phyloP scores from a whole-genome alignment of 495 filamentous ascomycete genomes.

The Chaetomium cochliodes region DNA sequence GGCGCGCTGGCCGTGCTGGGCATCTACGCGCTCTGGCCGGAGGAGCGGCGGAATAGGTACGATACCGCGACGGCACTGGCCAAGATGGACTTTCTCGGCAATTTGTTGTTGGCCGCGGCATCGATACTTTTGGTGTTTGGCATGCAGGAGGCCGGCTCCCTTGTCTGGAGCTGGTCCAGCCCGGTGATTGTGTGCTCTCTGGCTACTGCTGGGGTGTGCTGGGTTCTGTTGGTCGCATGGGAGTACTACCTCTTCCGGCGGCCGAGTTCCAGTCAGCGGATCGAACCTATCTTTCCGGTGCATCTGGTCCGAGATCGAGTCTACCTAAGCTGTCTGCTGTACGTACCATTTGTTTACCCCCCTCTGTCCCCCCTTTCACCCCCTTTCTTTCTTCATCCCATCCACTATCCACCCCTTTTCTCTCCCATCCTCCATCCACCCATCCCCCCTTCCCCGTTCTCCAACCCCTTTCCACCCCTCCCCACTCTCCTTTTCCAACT shows the following conservation, averaged over 20 bases:
- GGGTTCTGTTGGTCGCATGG: slow-evolving; percentile 49
- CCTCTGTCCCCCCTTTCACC: slow-evolving; percentile 29
- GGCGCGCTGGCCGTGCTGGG: slow-evolving; percentile 55
- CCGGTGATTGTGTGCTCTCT: slow-evolving; percentile 46
- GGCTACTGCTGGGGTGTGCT: slow-evolving; percentile 46
- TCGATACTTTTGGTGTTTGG: slow-evolving; percentile 58
- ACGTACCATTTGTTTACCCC: slow-evolving; percentile 32
- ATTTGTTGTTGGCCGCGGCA: slow-evolving; percentile 51
- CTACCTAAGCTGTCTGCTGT: slow-evolving; percentile 45
- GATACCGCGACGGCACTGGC: slow-evolving; percentile 32
- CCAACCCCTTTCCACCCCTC: too few relatives aligned
- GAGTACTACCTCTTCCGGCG: slow-evolving; percentile 42
- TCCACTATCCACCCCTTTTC: neutral
- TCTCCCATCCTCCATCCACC: slow-evolving; percentile 34
- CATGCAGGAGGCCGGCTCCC: slow-evolving; percentile 56
- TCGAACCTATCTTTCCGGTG: slow-evolving; percentile 46
- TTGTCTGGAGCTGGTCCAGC: slow-evolving; percentile 47
- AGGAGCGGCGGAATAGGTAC: slow-evolving; percentile 30
- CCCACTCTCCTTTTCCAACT: too few relatives aligned
- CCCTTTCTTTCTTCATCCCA: too few relatives aligned
- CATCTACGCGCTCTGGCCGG: slow-evolving; percentile 54
- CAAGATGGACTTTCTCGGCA: slow-evolving; percentile 59
- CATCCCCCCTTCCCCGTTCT: slow-evolving; percentile 27
- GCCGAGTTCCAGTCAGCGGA: slow-evolving; percentile 16
- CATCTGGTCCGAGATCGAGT: slow-evolving; percentile 40